phyloP scores from a whole-genome alignment of 257 asterid genomes.

The Buddleja alternifolia region DNA sequence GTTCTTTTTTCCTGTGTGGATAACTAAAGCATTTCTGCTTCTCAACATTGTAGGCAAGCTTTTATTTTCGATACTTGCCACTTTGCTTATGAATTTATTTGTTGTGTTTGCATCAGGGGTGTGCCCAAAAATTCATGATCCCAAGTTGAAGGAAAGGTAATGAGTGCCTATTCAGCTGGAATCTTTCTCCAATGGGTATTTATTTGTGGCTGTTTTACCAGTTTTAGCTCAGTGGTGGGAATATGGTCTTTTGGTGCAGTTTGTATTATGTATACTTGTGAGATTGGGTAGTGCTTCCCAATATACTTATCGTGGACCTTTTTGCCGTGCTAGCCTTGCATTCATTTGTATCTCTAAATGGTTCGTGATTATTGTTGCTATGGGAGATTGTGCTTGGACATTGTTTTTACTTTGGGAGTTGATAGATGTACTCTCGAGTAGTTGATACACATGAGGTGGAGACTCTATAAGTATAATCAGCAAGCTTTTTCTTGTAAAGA shows the following conservation, averaged over 20 bases:
- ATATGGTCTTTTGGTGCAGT: constrained; percentile 9
- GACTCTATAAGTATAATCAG: no score
- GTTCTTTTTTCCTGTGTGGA: constrained; percentile 2
- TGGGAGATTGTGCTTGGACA: no score
- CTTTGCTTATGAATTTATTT: constrained; percentile 19
- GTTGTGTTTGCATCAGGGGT: constrained; percentile 57
- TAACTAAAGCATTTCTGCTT: not conserved
- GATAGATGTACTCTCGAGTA: no score
- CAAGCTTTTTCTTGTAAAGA: not conserved
- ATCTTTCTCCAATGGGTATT: not conserved
- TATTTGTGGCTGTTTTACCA: not conserved
- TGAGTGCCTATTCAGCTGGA: constrained; percentile 8
- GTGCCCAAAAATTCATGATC: constrained; percentile 93
- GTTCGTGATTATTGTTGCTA: no score
- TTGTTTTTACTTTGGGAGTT: no score
- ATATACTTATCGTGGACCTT: not conserved
- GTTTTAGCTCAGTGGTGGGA: constrained; percentile 5
- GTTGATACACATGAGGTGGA: no score
- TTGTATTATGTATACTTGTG: not conserved
- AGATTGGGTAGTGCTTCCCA: not conserved
- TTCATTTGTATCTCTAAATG: no score
- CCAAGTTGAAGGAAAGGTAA: constrained; percentile 95
- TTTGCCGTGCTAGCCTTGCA: not conserved
- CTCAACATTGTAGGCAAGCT: not conserved
- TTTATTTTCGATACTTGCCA: not conserved